These are phyloP conservation scores for Nannizzia gypsea DNA, from an alignment of 2,329 filamentous ascomycete genomes.

Conservation along the genomic window DNA sequence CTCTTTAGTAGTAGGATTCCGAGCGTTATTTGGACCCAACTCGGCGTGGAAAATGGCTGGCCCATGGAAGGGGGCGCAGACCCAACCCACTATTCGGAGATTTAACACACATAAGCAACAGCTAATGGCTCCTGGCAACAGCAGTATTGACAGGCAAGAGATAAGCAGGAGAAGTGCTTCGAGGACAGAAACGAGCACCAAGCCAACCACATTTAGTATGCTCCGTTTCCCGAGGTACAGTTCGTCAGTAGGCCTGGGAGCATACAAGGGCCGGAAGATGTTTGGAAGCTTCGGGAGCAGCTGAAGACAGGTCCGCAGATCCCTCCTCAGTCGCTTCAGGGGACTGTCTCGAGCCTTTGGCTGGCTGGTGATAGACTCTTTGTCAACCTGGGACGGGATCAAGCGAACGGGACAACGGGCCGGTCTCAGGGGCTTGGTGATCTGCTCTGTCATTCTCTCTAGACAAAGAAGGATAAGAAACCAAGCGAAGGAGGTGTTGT, in stretches of 20 bases:
- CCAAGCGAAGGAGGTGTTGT: background rate
- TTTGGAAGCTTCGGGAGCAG: constrained; percentile 12
- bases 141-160: background rate
- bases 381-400: constrained; percentile 14
- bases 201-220: constrained; percentile 7
- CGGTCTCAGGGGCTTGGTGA: background rate
- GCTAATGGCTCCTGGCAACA: constrained; percentile 13
- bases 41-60: constrained; percentile 6
- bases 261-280: constrained; percentile 8
- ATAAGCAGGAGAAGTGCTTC: constrained; percentile 6
- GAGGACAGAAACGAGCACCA: constrained; percentile 9
- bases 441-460: background rate
- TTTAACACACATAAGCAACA: constrained; percentile 1
- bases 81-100: constrained; percentile 6
- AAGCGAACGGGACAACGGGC: constrained; percentile 6
- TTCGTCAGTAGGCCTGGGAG: constrained; percentile 9
- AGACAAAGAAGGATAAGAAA: background rate
- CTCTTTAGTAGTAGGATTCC: background rate
- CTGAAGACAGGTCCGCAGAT: constrained; percentile 9
- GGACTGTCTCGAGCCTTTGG: constrained; percentile 13
- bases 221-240: constrained; percentile 8
- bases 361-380: constrained; percentile 8
- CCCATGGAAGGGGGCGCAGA: constrained; percentile 11
- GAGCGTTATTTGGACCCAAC: background rate
- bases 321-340: constrained; percentile 7